Percentiles rank a stretch among this genome's conserved stretches.
Evolutionary conservation across 108 stramenopile species (phyloP).

Genomic region (Fragilaria radians): DNA sequence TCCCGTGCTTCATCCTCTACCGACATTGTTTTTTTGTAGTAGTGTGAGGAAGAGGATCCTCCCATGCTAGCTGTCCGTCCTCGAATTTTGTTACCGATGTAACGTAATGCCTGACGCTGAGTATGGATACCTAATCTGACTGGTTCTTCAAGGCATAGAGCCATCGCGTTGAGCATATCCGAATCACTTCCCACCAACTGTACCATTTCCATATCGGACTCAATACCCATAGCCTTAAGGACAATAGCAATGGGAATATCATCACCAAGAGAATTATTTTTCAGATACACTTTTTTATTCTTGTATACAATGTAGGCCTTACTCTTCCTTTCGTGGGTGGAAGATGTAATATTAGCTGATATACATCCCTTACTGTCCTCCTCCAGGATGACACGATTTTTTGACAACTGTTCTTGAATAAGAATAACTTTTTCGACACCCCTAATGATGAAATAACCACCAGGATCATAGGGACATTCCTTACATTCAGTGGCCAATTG

Average conservation of each 20-base stretch:
- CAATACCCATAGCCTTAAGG: constrained; percentile 96
- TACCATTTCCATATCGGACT: constrained; percentile 93
- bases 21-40: constrained; percentile 39
- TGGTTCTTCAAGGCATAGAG: constrained; percentile 90
- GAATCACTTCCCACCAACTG: constrained; percentile 92
- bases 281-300: constrained; percentile 85
- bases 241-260: constrained; percentile 94
- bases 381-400: constrained; percentile 98
- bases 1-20: constrained; percentile 95
- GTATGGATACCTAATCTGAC: constrained; percentile 77
- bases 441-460: constrained; percentile 99
- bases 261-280: constrained; percentile 96
- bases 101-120: constrained; percentile 82
- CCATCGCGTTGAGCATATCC: constrained; percentile 82
- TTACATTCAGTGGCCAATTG: constrained; percentile 82
- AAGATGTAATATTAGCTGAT: constrained; percentile 86
- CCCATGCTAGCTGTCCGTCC: constrained; percentile 42
- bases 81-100: constrained; percentile 93
- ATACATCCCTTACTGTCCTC: constrained; percentile 83
- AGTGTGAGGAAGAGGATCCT: constrained; percentile 10
- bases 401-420: constrained; percentile 98
- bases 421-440: constrained; percentile 96
- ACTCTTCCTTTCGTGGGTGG: constrained; percentile 91
- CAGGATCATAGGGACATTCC: constrained; percentile 99
- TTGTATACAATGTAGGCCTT: constrained; percentile 88